Evolutionary conservation across 768 basidiomycete genomes (phyloP).

Genomic region (Russula sp.): DNA sequence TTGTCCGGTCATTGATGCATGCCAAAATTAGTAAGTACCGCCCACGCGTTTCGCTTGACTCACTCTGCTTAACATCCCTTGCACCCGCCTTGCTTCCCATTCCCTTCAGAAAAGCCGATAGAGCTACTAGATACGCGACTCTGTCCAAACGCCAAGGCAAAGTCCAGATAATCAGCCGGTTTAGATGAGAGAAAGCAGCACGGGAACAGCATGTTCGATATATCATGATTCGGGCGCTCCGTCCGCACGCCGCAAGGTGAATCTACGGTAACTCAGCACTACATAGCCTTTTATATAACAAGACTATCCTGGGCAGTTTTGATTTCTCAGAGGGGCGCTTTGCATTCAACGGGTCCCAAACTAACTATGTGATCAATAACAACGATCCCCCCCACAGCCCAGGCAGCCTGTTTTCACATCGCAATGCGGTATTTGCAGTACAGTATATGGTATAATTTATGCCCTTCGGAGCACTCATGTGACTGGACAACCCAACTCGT

Average conservation of each 20-base stretch:
- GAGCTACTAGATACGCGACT: background rate
- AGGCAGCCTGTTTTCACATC: background rate
- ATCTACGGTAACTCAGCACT: too few relatives aligned
- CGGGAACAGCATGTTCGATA: constrained; percentile 5
- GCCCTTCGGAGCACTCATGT: background rate
- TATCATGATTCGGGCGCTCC: background rate
- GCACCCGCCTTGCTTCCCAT: background rate
- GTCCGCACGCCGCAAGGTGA: background rate
- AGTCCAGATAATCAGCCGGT: background rate
- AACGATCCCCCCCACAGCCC: too few relatives aligned
- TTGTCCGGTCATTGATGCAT: too few relatives aligned
- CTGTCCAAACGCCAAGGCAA: background rate
- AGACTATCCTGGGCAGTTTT: background rate
- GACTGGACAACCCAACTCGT: background rate
- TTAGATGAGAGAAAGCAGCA: background rate
- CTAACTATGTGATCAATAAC: too few relatives aligned
- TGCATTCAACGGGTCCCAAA: too few relatives aligned
- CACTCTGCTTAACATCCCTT: background rate
- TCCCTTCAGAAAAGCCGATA: background rate
- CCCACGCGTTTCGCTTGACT: background rate
- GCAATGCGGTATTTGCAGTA: background rate
- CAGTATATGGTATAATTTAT: background rate
- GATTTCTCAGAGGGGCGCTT: background rate
- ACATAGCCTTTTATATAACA: background rate
- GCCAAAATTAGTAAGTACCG: background rate